phyloP scores from a whole-genome alignment of 148 eudicot species.

The Talinum fruticosum region DNA sequence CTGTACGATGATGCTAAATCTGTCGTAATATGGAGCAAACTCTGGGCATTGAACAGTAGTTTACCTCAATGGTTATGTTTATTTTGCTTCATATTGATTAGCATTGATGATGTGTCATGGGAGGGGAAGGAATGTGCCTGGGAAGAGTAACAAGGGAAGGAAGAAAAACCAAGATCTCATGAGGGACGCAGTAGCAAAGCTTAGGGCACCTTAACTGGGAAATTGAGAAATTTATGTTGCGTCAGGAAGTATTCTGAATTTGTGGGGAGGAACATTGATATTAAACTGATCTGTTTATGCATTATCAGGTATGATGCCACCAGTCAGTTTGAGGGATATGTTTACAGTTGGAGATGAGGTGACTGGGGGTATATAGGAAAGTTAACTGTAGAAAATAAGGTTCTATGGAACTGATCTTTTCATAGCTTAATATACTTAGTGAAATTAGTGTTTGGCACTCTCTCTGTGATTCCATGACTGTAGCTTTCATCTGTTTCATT shows the following conservation, averaged over 20 bases:
- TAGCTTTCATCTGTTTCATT: neutral
- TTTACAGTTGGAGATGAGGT: neutral
- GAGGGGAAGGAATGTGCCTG: neutral
- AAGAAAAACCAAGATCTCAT: neutral
- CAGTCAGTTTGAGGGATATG: neutral
- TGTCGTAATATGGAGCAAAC: neutral
- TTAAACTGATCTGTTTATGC: neutral
- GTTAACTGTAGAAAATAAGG: neutral
- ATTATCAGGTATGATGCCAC: neutral
- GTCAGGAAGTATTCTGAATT: neutral
- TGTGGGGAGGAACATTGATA: neutral
- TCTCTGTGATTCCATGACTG: neutral
- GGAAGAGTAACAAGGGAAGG: neutral
- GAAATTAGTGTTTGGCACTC: neutral
- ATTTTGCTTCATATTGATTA: neutral
- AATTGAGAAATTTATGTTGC: neutral
- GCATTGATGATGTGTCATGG: neutral
- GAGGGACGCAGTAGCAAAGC: neutral
- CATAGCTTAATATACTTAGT: neutral
- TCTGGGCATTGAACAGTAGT: neutral
- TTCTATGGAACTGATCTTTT: neutral
- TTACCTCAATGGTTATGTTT: neutral
- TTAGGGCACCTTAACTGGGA: neutral
- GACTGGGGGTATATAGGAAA: neutral
- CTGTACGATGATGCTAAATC: neutral